Evolutionary conservation across 2,329 filamentous ascomycete genomes (phyloP), one percentile per base, ranked within the genome.

Genomic region (Aspergillus fijiensis): DNA sequence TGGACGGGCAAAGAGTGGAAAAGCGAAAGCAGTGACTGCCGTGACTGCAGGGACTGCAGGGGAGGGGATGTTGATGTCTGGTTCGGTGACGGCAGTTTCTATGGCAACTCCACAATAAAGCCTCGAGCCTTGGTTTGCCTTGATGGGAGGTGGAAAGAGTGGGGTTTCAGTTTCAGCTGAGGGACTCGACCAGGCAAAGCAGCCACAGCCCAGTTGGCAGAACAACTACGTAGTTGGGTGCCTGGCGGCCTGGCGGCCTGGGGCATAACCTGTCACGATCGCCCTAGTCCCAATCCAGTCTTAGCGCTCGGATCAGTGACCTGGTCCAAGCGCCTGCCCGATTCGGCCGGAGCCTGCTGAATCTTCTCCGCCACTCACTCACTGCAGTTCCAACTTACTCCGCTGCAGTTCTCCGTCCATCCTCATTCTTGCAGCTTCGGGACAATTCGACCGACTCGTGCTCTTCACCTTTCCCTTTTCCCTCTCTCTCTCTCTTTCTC

Each of bases 81-180:
- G 51, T 45, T 55, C 54, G 54, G 55, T 49, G 57, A 55, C 72
- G 72, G 72, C 61, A 72, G 72, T 74, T 62, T 64, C 71, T 69
- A 70, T 68, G 61, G 71, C 70, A 74, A 74, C 72, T 49, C 51
- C 45, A 21, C 27, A 29, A 9, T 29, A 10, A 2, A 29, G 39
- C n/a, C 33, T 5, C 4, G 14, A 16, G 33, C 33, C 33, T 35
- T 35, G 33, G 14, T 35, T 35, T 35, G 33, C 33, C 33, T 35
- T 35, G 33, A 12, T 16, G 14, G 33, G 11, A 35, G 11, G 14
- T 35, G 33, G 33, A 12, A 12, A 35, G 11, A 16, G 33, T 11
- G 33, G 9, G 19, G 14, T 48, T 27, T 54, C 33, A 51, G 14
- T 14, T 39, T 14, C n/a, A 16, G 14, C n/a, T 12, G 10, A 19